These are phyloP conservation scores for Fimicolochytrium jonesii DNA, from an alignment of 192 early-diverging fungal species.

Conservation along the genomic window DNA sequence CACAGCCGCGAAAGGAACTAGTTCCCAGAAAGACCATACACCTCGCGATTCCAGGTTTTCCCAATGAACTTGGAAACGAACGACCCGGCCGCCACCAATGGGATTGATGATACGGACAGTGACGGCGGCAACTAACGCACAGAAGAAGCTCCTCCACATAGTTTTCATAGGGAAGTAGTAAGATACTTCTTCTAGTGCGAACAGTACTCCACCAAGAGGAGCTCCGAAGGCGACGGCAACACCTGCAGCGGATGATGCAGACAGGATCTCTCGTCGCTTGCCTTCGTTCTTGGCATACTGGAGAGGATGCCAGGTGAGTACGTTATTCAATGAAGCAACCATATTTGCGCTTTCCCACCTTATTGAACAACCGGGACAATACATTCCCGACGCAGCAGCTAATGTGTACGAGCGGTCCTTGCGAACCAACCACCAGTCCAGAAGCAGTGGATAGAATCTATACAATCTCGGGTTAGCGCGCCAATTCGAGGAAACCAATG, in stretches of 20 bases:
- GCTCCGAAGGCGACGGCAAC: slow-evolving; percentile 96
- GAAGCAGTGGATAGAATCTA: slow-evolving; percentile 47
- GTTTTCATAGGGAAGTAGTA: slow-evolving; percentile 91
- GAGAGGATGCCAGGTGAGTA: background rate
- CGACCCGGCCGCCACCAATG: slow-evolving; percentile 84
- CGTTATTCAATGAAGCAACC: background rate
- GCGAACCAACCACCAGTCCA: slow-evolving; percentile 43
- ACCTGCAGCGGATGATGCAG: slow-evolving; percentile 82
- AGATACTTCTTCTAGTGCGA: slow-evolving; percentile 83
- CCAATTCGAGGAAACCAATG: too few relatives aligned
- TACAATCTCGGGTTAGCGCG: too few relatives aligned
- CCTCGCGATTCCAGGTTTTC: slow-evolving; percentile 53
- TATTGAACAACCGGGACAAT: slow-evolving; percentile 67
- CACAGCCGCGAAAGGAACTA: slow-evolving; percentile 62
- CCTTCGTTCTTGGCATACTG: slow-evolving; percentile 74
- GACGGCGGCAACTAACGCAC: slow-evolving; percentile 88
- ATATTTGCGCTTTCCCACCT: slow-evolving; percentile 12
- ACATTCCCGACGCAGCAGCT: slow-evolving; percentile 89
- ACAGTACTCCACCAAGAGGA: slow-evolving; percentile 85
- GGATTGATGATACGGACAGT: slow-evolving; percentile 68
- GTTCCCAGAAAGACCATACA: slow-evolving; percentile 87
- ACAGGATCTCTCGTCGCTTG: slow-evolving; percentile 42
- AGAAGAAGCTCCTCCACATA: slow-evolving; percentile 95
- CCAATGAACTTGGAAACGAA: slow-evolving; percentile 89
- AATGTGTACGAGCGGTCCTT: slow-evolving; percentile 95